These are phyloP conservation scores for Penicillium coffeae DNA, from an alignment of 495 filamentous ascomycete genomes.

Conservation along the genomic window DNA sequence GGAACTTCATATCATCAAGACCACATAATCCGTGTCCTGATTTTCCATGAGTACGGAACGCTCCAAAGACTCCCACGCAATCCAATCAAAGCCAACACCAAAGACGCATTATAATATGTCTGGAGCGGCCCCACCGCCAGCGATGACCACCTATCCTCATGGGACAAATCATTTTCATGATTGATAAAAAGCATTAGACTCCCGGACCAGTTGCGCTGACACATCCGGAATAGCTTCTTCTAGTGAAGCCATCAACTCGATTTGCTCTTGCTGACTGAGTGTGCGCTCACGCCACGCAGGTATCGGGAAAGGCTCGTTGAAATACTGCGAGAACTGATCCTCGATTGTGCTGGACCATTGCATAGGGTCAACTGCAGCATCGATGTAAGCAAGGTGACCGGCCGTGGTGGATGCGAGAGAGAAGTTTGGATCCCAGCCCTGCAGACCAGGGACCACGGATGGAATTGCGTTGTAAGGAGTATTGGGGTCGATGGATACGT, in stretches of 20 bases:
- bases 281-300: constrained; percentile 54
- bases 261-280: constrained; percentile 65
- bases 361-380: constrained; percentile 36
- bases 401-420: constrained; percentile 41
- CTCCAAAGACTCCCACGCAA: no score
- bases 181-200: constrained; percentile 60
- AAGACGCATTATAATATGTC: not conserved
- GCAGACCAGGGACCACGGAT: constrained; percentile 42
- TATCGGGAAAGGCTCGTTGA: constrained; percentile 41
- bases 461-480: constrained; percentile 46
- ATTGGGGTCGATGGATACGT: constrained; percentile 34
- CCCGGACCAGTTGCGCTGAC: constrained; percentile 46
- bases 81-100: not conserved
- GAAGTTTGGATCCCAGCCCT: constrained; percentile 46
- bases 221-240: constrained; percentile 58
- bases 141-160: no score
- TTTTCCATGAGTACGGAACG: not conserved
- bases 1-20: constrained; percentile 3
- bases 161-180: constrained; percentile 28
- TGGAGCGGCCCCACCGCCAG: no score
- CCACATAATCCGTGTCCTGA: not conserved
- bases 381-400: constrained; percentile 38
- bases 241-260: constrained; percentile 64
- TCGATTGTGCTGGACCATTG: constrained; percentile 41
- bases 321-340: constrained; percentile 50